Evolutionary conservation across 495 filamentous ascomycete genomes (phyloP).

Genomic region (Penicillium egyptiacum): DNA sequence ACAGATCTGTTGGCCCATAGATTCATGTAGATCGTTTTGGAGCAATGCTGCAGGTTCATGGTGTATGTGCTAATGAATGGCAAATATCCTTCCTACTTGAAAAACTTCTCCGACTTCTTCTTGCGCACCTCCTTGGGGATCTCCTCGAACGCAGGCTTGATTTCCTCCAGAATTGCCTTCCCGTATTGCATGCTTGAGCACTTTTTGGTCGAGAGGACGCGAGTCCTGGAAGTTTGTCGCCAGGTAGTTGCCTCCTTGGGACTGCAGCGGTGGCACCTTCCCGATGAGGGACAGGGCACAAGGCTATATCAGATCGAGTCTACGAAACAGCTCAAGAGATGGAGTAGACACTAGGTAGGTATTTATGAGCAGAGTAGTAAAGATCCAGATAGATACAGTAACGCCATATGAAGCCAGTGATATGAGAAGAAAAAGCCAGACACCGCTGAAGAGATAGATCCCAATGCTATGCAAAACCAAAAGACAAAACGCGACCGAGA

Average conservation of each 20-base stretch:
- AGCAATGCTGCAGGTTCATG: too few relatives aligned
- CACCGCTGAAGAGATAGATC: slow-evolving; percentile 26
- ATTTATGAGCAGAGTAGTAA: slow-evolving; percentile 25
- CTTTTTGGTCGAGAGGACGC: not conserved
- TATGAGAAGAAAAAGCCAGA: slow-evolving; percentile 10
- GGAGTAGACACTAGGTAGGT: not conserved
- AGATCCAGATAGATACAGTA: slow-evolving; percentile 3
- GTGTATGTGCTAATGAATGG: not conserved
- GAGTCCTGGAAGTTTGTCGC: not conserved
- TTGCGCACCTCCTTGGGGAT: not conserved
- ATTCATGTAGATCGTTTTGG: too few relatives aligned
- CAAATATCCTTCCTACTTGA: not conserved
- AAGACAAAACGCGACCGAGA: slow-evolving; percentile 30
- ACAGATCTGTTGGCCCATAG: too few relatives aligned
- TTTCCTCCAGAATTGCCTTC: not conserved
- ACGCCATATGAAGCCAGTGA: slow-evolving; percentile 16
- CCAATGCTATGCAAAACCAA: slow-evolving; percentile 33
- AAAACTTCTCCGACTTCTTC: not conserved
- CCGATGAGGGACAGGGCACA: not conserved
- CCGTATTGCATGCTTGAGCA: not conserved
- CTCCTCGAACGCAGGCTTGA: not conserved
- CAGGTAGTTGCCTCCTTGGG: not conserved
- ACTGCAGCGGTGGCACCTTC: not conserved
- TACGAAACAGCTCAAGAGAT: not conserved
- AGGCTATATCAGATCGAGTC: not conserved